These are phyloP conservation scores for Suillus brevipes DNA, from an alignment of 768 basidiomycete genomes.

Conservation along the genomic window DNA sequence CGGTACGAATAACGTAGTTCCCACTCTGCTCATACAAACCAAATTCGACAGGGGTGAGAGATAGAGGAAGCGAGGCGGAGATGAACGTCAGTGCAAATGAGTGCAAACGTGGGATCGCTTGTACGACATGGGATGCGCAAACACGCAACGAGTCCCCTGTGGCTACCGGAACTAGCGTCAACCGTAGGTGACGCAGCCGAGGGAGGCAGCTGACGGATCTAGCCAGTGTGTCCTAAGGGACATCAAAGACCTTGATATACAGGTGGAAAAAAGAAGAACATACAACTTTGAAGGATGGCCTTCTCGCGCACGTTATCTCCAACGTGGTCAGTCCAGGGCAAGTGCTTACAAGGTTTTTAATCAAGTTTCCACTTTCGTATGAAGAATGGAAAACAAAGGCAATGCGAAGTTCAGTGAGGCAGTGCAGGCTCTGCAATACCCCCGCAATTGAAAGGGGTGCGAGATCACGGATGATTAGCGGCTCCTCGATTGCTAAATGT, in stretches of 20 bases:
- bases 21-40: constrained; percentile 46
- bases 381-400: constrained; percentile 70
- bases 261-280: constrained; percentile 19
- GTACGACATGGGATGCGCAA: constrained; percentile 64
- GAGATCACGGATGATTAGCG: constrained; percentile 66
- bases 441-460: constrained; percentile 61
- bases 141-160: constrained; percentile 60
- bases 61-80: constrained; percentile 53
- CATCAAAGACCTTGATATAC: not conserved
- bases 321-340: constrained; percentile 67
- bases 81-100: constrained; percentile 68
- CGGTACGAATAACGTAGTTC: constrained; percentile 56
- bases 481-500: constrained; percentile 62
- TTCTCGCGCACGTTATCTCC: constrained; percentile 64
- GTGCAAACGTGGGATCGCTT: constrained; percentile 63
- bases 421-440: constrained; percentile 56
- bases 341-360: constrained; percentile 63
- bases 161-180: constrained; percentile 67
- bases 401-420: constrained; percentile 59
- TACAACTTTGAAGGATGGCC: constrained; percentile 74
- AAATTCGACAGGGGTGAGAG: constrained; percentile 43
- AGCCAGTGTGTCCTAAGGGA: constrained; percentile 43
- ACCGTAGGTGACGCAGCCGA: constrained; percentile 59
- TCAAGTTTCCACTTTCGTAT: constrained; percentile 70
- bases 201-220: constrained; percentile 61